These are phyloP conservation scores for Lyophyllum shimeji DNA, from an alignment of 768 basidiomycete genomes.

Conservation along the genomic window DNA sequence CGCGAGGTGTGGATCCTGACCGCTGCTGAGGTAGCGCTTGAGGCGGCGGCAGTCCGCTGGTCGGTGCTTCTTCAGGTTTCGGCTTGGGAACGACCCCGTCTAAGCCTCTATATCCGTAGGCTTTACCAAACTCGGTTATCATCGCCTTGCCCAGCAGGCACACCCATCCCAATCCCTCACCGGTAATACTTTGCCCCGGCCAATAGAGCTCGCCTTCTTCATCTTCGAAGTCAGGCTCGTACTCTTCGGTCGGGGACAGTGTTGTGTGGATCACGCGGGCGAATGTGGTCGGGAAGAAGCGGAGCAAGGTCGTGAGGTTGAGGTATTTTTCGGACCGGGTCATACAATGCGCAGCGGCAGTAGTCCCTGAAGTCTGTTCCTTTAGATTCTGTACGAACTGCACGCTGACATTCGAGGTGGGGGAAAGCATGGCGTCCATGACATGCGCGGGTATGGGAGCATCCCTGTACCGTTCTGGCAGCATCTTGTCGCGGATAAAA, in stretches of 20 bases:
- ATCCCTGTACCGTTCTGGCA: conserved; percentile 38
- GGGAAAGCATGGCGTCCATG: conserved; percentile 40
- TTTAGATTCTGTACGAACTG: conserved; percentile 41
- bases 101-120: conserved; percentile 70
- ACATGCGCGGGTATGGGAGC: conserved; percentile 42
- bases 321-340: conserved; percentile 50
- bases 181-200: conserved; percentile 72
- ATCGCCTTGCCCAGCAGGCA: conserved; percentile 85
- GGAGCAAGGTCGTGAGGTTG: conserved; percentile 65
- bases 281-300: conserved; percentile 75
- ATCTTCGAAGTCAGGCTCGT: conserved; percentile 81
- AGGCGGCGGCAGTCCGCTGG: conserved; percentile 8
- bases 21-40: conserved; percentile 15
- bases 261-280: conserved; percentile 70
- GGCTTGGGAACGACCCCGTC: conserved; percentile 75
- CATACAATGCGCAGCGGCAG: conserved; percentile 47
- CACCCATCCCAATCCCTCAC: conserved; percentile 85
- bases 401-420: conserved; percentile 44
- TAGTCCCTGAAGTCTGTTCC: conserved; percentile 37
- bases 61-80: conserved; percentile 32
- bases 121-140: conserved; percentile 79
- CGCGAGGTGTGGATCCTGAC: conserved; percentile 18
- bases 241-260: conserved; percentile 63
- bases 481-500: conserved; percentile 35
- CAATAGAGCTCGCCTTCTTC: conserved; percentile 86